Evolutionary conservation across 495 filamentous ascomycete species (phyloP).

Genomic region (Aspergillus coremiiformis): DNA sequence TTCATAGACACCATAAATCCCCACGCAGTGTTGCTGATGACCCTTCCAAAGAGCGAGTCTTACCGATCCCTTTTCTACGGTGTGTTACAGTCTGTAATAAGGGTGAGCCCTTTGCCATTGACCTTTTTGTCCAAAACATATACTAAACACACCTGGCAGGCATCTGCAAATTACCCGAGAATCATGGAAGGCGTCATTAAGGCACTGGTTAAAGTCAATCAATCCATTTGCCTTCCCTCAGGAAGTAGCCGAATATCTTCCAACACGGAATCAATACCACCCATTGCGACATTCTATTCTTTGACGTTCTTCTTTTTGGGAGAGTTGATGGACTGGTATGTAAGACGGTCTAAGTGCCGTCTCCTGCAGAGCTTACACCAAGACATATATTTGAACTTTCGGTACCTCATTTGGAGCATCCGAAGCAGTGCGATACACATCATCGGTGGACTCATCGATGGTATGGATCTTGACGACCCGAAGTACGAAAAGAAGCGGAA

Average conservation of each 20-base stretch:
- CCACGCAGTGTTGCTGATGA: slow-evolving; percentile 29
- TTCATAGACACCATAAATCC: slow-evolving; percentile 32
- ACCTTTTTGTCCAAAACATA: neutral
- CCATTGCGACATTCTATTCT: slow-evolving; percentile 37
- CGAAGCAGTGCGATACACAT: slow-evolving; percentile 23
- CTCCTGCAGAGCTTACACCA: slow-evolving; percentile 41
- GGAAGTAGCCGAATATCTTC: slow-evolving; percentile 12
- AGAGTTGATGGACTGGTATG: slow-evolving; percentile 44
- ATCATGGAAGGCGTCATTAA: slow-evolving; percentile 39
- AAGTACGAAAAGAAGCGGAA: neutral
- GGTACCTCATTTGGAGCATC: slow-evolving; percentile 35
- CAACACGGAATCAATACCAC: slow-evolving; percentile 17
- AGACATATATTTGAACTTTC: slow-evolving; percentile 36
- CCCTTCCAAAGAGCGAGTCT: slow-evolving; percentile 30
- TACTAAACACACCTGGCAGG: slow-evolving; percentile 21
- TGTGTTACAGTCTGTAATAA: slow-evolving; percentile 39
- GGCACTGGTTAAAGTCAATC: slow-evolving; percentile 36
- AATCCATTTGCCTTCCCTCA: slow-evolving; percentile 25
- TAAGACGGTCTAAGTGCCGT: slow-evolving; percentile 33
- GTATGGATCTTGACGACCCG: slow-evolving; percentile 24
- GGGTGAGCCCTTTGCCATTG: slow-evolving; percentile 23
- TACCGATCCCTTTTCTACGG: slow-evolving; percentile 41
- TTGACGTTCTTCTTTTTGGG: slow-evolving; percentile 41
- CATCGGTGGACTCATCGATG: slow-evolving; percentile 13
- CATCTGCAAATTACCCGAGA: slow-evolving; percentile 37